Conservation (phyloP, 1,284 basidiomycete genomes). For the Tilletia setariae region DNA sequence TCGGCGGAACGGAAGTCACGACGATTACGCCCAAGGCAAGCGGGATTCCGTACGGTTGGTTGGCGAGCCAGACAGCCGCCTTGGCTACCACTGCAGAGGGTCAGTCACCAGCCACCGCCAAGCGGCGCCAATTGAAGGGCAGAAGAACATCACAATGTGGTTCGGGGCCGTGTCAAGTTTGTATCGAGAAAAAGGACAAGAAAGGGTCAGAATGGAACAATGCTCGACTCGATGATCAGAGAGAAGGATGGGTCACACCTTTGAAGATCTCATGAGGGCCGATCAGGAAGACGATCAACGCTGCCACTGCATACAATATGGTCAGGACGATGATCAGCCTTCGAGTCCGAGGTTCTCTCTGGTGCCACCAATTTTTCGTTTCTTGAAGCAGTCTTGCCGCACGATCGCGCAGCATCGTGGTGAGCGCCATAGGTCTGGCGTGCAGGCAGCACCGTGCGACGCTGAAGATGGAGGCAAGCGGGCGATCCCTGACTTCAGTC, state of each 20-base stretch:
- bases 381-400: too few relatives aligned
- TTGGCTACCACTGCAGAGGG: background rate
- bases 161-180: too few relatives aligned
- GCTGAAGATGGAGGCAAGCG: too few relatives aligned
- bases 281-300: background rate
- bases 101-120: background rate
- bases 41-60: constrained; percentile 16
- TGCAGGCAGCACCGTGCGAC: too few relatives aligned
- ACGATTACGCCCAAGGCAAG: constrained; percentile 28
- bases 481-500: too few relatives aligned
- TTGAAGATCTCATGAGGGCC: constrained; percentile 14
- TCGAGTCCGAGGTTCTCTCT: background rate
- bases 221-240: background rate
- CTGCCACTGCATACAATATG: background rate
- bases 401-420: too few relatives aligned
- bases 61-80: constrained; percentile 13
- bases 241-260: background rate
- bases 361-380: background rate
- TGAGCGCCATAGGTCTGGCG: too few relatives aligned
- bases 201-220: background rate
- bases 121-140: too few relatives aligned
- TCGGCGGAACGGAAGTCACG: constrained; percentile 40
- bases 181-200: background rate
- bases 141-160: too few relatives aligned
- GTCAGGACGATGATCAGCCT: background rate